These are phyloP conservation scores for Drechmeria coniospora DNA, from an alignment of 2,329 filamentous ascomycete genomes.

Conservation along the genomic window DNA sequence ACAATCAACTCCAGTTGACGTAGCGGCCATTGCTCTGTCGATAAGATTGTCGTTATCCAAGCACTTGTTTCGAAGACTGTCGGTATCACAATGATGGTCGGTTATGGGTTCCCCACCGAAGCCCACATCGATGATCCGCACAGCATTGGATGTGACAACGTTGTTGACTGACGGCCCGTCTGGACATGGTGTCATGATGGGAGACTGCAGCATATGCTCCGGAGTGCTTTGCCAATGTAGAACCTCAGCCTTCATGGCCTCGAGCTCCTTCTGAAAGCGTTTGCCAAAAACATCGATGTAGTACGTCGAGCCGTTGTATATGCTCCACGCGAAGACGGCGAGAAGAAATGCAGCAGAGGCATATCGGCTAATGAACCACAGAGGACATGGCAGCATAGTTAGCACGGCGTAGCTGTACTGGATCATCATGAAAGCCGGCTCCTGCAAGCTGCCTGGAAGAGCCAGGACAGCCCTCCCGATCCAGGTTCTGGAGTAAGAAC, in stretches of 20 bases:
- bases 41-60: conserved; percentile 22
- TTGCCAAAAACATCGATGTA: conserved; percentile 98
- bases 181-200: conserved; percentile 15
- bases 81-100: not conserved
- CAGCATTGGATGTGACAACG: too few species aligned
- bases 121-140: too few species aligned
- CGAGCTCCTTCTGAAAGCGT: conserved; percentile 90
- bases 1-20: conserved; percentile 27
- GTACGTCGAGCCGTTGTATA: conserved; percentile 93
- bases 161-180: conserved; percentile 8
- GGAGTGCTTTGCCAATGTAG: conserved; percentile 65
- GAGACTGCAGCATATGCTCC: conserved; percentile 25
- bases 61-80: conserved; percentile 2
- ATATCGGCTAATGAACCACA: conserved; percentile 88
- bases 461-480: conserved; percentile 74
- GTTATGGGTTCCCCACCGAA: too few species aligned
- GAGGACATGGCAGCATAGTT: conserved; percentile 84
- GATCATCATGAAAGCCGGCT: conserved; percentile 87
- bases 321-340: conserved; percentile 80
- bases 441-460: conserved; percentile 62
- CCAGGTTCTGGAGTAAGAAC: conserved; percentile 78
- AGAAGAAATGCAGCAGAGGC: conserved; percentile 64
- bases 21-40: conserved; percentile 23
- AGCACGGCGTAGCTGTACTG: conserved; percentile 82
- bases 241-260: conserved; percentile 77